Conservation (phyloP, 1,139 yeast genomes). For the Sugiyamaella castrensis region DNA sequence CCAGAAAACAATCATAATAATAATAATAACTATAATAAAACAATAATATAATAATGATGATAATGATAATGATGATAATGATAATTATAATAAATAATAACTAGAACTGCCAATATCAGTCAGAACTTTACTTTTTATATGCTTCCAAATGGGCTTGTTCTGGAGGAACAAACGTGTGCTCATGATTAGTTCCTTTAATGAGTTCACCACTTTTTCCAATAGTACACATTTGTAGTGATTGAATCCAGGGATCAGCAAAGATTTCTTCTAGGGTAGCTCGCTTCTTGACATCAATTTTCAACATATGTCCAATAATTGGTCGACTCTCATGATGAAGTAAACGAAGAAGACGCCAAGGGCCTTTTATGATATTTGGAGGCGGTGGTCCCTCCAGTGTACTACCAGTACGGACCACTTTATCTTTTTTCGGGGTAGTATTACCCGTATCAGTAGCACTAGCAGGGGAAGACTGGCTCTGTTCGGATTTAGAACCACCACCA, state of each 20-base stretch:
- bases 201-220: conserved; percentile 45
- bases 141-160: conserved; percentile 47
- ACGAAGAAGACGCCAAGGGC: conserved; percentile 87
- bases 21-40: not conserved
- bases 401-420: not conserved
- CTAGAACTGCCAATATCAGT: not conserved
- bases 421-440: not conserved
- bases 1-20: too few species aligned
- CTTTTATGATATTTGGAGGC: conserved; percentile 40
- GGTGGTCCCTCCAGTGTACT: conserved; percentile 21
- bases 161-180: conserved; percentile 54
- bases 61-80: conserved; percentile 3
- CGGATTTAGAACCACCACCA: not conserved
- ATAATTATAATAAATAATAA: conserved; percentile 9
- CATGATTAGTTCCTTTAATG: conserved; percentile 50
- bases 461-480: too few species aligned
- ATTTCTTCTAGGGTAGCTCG: conserved; percentile 73
- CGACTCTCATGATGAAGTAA: conserved; percentile 84
- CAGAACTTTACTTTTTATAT: conserved; percentile 35
- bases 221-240: conserved; percentile 48
- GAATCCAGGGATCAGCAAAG: conserved; percentile 67
- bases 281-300: conserved; percentile 60
- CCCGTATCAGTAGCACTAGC: not conserved
- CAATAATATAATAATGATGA: not conserved
- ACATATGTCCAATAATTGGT: conserved; percentile 70